Evolutionary conservation across 208 protist genomes (phyloP).

Genomic region (Spongospora subterranea): DNA sequence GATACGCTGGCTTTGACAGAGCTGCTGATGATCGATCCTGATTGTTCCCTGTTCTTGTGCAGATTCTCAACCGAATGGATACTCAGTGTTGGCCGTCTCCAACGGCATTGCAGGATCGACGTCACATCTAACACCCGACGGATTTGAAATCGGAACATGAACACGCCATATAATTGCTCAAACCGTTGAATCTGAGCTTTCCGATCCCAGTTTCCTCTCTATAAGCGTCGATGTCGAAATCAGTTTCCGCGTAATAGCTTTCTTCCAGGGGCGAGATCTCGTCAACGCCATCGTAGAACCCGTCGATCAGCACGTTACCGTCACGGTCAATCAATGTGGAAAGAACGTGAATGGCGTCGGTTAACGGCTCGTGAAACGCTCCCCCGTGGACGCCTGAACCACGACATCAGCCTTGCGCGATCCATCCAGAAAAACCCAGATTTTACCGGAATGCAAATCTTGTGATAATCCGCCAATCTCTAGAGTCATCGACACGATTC

Average conservation of each 20-base stretch:
- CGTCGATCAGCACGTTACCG: constrained; percentile 58
- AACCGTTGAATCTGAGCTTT: constrained; percentile 58
- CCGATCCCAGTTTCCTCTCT: constrained; percentile 59
- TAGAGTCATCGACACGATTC: background rate
- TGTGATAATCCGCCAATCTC: background rate
- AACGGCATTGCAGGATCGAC: background rate
- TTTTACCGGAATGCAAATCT: constrained; percentile 26
- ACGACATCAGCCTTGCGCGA: background rate
- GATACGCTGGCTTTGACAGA: background rate
- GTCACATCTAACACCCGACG: background rate
- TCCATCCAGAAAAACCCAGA: background rate
- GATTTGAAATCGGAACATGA: background rate
- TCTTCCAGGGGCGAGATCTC: constrained; percentile 57
- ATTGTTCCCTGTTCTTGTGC: background rate
- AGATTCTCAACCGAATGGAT: background rate
- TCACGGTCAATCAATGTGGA: constrained; percentile 57
- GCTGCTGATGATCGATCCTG: background rate
- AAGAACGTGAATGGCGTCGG: constrained; percentile 65
- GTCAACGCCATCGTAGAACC: constrained; percentile 68
- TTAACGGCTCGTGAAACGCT: constrained; percentile 66
- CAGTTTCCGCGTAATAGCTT: constrained; percentile 57
- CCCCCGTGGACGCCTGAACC: constrained; percentile 64
- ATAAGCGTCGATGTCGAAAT: constrained; percentile 59
- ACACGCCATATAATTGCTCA: background rate
- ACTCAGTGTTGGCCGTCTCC: constrained; percentile 13